These are phyloP conservation scores for Phytophthora colocasiae DNA, from an alignment of 352 stramenopile genomes.

Conservation along the genomic window DNA sequence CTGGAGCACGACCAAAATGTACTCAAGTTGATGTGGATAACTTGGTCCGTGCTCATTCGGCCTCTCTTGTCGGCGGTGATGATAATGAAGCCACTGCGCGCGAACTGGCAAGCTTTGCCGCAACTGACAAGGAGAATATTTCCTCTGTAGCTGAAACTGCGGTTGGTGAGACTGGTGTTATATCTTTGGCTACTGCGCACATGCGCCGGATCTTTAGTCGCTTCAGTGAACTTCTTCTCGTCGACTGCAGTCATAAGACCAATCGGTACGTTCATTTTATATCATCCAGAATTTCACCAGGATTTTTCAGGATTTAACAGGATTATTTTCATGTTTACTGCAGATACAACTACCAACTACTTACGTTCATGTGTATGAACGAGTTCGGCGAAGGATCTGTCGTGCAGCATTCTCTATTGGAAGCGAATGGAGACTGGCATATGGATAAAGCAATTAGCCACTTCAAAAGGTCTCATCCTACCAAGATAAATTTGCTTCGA, in stretches of 20 bases:
- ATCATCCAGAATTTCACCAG: neutral
- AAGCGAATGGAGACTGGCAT: slow-evolving; percentile 2
- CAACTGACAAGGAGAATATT: slow-evolving; percentile 5
- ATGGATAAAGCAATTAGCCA: neutral
- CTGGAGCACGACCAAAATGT: slow-evolving; percentile 28
- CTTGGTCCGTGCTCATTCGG: slow-evolving; percentile 9
- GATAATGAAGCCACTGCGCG: slow-evolving; percentile 13
- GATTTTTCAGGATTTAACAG: neutral
- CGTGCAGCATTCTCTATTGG: slow-evolving; percentile 6
- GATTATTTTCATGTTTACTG: neutral
- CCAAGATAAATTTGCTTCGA: neutral
- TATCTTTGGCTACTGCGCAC: slow-evolving; percentile 7
- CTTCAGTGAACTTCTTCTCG: slow-evolving; percentile 16
- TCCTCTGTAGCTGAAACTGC: neutral
- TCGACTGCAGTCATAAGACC: slow-evolving; percentile 23
- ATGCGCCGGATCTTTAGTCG: slow-evolving; percentile 13
- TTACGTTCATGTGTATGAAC: slow-evolving; percentile 23
- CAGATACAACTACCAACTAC: slow-evolving; percentile 35
- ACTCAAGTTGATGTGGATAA: slow-evolving; percentile 33
- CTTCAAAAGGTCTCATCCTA: neutral
- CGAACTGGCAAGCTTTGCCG: slow-evolving; percentile 3
- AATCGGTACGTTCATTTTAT: slow-evolving; percentile 10
- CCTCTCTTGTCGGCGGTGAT: neutral
- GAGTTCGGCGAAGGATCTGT: slow-evolving; percentile 20
- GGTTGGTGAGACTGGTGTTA: slow-evolving; percentile 9